Percentiles rank a stretch among this genome's conserved stretches.
phyloP scores from a whole-genome alignment of 1,284 basidiomycete genomes.

The Puccinia coronata region DNA sequence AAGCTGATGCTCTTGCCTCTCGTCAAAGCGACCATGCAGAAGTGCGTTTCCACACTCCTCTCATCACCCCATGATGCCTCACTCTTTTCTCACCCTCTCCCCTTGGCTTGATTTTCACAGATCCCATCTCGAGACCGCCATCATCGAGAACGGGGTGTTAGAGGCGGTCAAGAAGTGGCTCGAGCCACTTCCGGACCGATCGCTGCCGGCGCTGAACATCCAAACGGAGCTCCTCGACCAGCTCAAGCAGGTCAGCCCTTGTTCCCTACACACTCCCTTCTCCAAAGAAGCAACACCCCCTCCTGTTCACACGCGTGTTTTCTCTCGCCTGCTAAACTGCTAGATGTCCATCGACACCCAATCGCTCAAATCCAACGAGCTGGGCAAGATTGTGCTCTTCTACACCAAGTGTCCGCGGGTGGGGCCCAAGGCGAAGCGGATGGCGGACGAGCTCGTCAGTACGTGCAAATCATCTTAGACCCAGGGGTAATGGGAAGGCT shows the following conservation, averaged over 20 bases:
- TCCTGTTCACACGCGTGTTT: neutral
- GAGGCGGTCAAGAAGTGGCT: slow-evolving; percentile 90
- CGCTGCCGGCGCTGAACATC: slow-evolving; percentile 91
- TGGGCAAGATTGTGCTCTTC: slow-evolving; percentile 91
- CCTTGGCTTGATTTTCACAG: slow-evolving; percentile 55
- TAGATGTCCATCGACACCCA: slow-evolving; percentile 86
- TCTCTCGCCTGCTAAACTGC: too few species aligned
- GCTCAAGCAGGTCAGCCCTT: slow-evolving; percentile 65
- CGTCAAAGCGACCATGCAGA: slow-evolving; percentile 90
- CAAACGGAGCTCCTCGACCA: slow-evolving; percentile 87
- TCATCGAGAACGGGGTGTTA: slow-evolving; percentile 90
- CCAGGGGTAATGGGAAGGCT: too few species aligned
- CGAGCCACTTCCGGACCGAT: slow-evolving; percentile 87
- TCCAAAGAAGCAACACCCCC: neutral
- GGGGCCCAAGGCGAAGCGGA: slow-evolving; percentile 73
- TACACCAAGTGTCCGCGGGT: slow-evolving; percentile 93
- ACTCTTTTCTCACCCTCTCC: neutral
- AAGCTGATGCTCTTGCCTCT: slow-evolving; percentile 83
- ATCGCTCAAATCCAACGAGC: slow-evolving; percentile 84
- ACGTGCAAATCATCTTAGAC: neutral
- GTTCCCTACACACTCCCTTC: neutral
- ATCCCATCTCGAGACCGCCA: slow-evolving; percentile 81
- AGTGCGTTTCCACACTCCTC: slow-evolving; percentile 65
- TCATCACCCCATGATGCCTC: slow-evolving; percentile 13
- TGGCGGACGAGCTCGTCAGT: slow-evolving; percentile 71